These are phyloP conservation scores for Xylaria sp. DNA, from an alignment of 2,329 filamentous ascomycete genomes.

Conservation along the genomic window DNA sequence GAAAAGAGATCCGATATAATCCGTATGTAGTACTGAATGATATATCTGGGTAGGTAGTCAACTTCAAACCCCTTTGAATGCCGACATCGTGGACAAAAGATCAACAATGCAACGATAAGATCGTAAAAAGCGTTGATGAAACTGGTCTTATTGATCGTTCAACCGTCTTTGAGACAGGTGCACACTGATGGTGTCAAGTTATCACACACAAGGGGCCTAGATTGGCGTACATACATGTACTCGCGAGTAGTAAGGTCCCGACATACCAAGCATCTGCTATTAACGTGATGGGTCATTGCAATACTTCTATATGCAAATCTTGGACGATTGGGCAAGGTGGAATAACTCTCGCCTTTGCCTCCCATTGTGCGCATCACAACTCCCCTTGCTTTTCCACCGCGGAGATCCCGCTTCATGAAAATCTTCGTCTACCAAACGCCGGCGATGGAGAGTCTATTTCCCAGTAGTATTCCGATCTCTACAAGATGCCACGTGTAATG, in stretches of 20 bases:
- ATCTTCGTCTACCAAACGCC: conserved; percentile 26
- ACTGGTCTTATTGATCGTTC: too few relatives aligned
- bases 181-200: too few relatives aligned
- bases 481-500: conserved; percentile 26
- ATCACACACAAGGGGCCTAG: not conserved
- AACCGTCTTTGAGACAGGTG: too few relatives aligned
- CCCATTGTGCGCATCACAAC: conserved; percentile 3
- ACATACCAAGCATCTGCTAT: not conserved
- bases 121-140: too few relatives aligned
- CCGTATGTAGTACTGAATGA: too few relatives aligned
- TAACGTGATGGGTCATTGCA: conserved; percentile 1
- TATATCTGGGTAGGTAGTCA: too few relatives aligned
- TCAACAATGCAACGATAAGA: too few relatives aligned
- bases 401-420: conserved; percentile 16
- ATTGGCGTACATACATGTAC: not conserved
- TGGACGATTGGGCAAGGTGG: conserved; percentile 3
- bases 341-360: conserved; percentile 2
- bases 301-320: conserved; percentile 16
- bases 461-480: conserved; percentile 21
- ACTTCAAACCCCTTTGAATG: too few relatives aligned
- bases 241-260: not conserved
- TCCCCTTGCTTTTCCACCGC: conserved; percentile 7
- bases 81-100: too few relatives aligned
- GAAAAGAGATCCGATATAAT: too few relatives aligned
- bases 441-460: conserved; percentile 28